Evolutionary conservation across 805 yeast species (phyloP).

Genomic region (Candida broadrunensis): DNA sequence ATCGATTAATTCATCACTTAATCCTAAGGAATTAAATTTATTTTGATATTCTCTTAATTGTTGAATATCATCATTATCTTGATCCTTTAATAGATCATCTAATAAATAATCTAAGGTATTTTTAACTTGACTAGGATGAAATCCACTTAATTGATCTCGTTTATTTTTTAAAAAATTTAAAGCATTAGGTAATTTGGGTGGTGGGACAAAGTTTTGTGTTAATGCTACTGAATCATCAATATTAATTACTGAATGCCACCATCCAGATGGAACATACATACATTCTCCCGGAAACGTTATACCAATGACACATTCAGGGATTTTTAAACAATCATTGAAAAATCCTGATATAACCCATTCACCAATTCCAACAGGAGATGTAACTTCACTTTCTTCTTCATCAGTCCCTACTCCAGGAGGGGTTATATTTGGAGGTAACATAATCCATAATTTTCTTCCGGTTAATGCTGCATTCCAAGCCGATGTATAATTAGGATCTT

Average conservation of each 20-base stretch:
- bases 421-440: constrained; percentile 72
- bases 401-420: constrained; percentile 89
- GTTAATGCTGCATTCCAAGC: constrained; percentile 85
- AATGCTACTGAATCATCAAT: constrained; percentile 78
- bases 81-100: neutral
- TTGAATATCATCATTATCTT: constrained; percentile 9
- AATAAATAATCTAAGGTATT: constrained; percentile 21
- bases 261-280: constrained; percentile 88
- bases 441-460: constrained; percentile 82
- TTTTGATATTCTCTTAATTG: constrained; percentile 24
- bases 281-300: constrained; percentile 81
- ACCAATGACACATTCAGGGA: constrained; percentile 63
- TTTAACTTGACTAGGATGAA: constrained; percentile 55
- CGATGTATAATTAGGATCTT: constrained; percentile 86
- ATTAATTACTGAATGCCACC: constrained; percentile 97
- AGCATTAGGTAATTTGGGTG: constrained; percentile 55
- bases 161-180: constrained; percentile 66
- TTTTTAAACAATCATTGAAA: constrained; percentile 61
- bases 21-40: constrained; percentile 17
- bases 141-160: constrained; percentile 75
- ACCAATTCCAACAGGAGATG: constrained; percentile 87
- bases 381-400: constrained; percentile 79
- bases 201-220: constrained; percentile 86
- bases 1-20: constrained; percentile 11
- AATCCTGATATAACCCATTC: constrained; percentile 89